These are phyloP conservation scores for Aquanectria penicillioides DNA, from an alignment of 2,329 filamentous ascomycete genomes.

Conservation along the genomic window DNA sequence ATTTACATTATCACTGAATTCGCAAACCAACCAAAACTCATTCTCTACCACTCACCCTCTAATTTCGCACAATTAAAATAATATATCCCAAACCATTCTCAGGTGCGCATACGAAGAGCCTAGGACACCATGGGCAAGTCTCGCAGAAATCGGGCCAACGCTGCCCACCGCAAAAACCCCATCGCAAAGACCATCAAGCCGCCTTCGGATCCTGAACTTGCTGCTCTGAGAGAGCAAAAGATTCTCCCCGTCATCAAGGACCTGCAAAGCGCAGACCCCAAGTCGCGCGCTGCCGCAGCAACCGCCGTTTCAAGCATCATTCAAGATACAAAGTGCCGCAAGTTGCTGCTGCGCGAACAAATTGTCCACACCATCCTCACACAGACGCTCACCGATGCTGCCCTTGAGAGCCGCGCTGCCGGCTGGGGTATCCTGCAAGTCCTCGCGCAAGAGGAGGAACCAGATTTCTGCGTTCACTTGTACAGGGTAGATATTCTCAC, in stretches of 20 bases:
- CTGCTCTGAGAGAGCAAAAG: slow-evolving; percentile 69
- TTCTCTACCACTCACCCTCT: not conserved
- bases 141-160: slow-evolving; percentile 61
- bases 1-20: not conserved
- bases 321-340: slow-evolving; percentile 69
- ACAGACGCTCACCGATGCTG: slow-evolving; percentile 71
- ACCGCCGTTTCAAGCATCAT: slow-evolving; percentile 70
- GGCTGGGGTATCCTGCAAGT: slow-evolving; percentile 75
- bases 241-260: slow-evolving; percentile 72
- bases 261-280: slow-evolving; percentile 67
- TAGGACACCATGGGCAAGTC: slow-evolving; percentile 66
- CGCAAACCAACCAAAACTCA: not conserved
- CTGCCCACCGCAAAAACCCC: slow-evolving; percentile 62
- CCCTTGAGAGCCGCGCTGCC: slow-evolving; percentile 70
- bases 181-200: slow-evolving; percentile 68
- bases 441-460: slow-evolving; percentile 70
- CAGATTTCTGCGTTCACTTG: slow-evolving; percentile 73
- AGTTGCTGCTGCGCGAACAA: slow-evolving; percentile 73
- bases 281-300: slow-evolving; percentile 68
- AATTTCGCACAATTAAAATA: not conserved
- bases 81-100: not conserved
- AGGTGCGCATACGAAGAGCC: not conserved
- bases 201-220: slow-evolving; percentile 70
- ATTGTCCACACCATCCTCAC: slow-evolving; percentile 71
- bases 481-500: slow-evolving; percentile 70